A percentile compares a stretch with the other conserved stretches of the same genome.
Conservation (phyloP, 805 yeast genomes). For the Nakazawaea wyomingensis region DNA sequence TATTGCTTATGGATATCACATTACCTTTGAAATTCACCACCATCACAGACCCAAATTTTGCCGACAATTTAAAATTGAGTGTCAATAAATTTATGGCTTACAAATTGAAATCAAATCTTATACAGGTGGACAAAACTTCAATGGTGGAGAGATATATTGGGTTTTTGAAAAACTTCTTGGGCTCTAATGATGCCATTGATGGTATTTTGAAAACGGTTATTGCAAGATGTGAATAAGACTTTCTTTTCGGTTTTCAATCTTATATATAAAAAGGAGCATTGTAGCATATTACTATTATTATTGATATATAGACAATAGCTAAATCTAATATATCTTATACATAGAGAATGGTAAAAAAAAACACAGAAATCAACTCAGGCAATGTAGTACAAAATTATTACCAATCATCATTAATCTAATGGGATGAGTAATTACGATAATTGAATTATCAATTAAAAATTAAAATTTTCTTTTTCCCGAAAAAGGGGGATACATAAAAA, state of each 20-base stretch:
- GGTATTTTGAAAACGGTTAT: conserved; percentile 26
- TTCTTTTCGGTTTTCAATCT: not conserved
- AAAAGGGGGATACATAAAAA: too few relatives aligned
- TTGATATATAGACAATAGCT: too few relatives aligned
- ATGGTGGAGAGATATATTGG: conserved; percentile 29
- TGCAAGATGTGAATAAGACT: conserved; percentile 18
- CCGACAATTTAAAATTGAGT: conserved; percentile 58
- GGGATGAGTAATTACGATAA: too few relatives aligned
- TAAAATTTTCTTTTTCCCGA: too few relatives aligned
- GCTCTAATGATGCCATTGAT: conserved; percentile 23
- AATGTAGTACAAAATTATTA: too few relatives aligned
- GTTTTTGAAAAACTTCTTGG: conserved; percentile 24
- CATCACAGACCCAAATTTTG: conserved; percentile 38
- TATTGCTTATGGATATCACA: conserved; percentile 49
- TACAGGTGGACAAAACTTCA: conserved; percentile 22
- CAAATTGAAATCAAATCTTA: conserved; percentile 34
- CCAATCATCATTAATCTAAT: too few relatives aligned
- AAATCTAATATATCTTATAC: too few relatives aligned
- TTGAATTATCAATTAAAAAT: too few relatives aligned
- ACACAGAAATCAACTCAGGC: too few relatives aligned
- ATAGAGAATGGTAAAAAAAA: too few relatives aligned
- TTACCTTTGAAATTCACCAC: conserved; percentile 57
- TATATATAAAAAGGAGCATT: too few relatives aligned
- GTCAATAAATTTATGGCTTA: conserved; percentile 69
- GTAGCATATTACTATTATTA: too few relatives aligned